These are phyloP conservation scores for Carex cristatella DNA, from an alignment of 176 grass and related monocot genomes.

Conservation along the genomic window DNA sequence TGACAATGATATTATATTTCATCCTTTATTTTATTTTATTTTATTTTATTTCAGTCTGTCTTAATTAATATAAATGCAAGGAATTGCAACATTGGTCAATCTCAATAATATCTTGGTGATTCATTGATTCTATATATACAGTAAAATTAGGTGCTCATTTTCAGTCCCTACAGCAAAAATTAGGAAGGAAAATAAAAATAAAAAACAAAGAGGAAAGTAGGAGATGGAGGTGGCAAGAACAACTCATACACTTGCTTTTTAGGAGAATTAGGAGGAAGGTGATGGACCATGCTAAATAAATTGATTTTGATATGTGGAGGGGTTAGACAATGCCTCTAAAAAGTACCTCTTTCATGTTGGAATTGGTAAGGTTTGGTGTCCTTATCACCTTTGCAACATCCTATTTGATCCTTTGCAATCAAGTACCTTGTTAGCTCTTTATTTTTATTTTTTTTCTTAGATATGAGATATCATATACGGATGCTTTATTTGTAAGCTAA, in stretches of 20 bases:
- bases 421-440: neutral
- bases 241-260: conserved; percentile 19
- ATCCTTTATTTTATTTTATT: neutral
- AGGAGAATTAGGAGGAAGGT: neutral
- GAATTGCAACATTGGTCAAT: neutral
- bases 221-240: neutral
- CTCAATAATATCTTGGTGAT: neutral
- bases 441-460: neutral
- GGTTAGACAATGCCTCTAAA: conserved; percentile 9
- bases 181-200: conserved; percentile 6
- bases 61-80: neutral
- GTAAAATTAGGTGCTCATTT: neutral
- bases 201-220: neutral
- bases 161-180: conserved; percentile 9
- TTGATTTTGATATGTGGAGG: conserved; percentile 1
- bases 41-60: too few species aligned
- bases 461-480: neutral
- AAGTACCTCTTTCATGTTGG: conserved; percentile 20
- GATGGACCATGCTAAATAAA: conserved; percentile 10
- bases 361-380: conserved; percentile 32
- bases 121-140: neutral
- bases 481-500: neutral
- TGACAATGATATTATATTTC: too few species aligned
- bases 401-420: conserved; percentile 5
- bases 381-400: neutral